Percentiles rank a stretch among this genome's conserved stretches.
phyloP scores from a whole-genome alignment of 1,139 yeast genomes.

The Taiozyma sp. region DNA sequence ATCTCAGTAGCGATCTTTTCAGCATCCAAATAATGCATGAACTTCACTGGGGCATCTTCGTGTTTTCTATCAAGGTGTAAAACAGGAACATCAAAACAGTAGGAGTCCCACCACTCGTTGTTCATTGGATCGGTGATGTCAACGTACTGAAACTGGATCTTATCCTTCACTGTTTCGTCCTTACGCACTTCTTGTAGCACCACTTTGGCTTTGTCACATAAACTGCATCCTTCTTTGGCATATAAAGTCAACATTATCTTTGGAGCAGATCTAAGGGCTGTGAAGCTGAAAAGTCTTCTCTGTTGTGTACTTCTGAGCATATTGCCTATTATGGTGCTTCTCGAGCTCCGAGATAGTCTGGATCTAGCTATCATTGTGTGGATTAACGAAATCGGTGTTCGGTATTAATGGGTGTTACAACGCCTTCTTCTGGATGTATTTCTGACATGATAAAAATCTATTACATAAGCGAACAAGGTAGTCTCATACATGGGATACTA shows the following conservation, averaged over 20 bases:
- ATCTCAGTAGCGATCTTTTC: constrained; percentile 53
- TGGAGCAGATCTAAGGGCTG: background rate
- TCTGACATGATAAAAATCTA: no score
- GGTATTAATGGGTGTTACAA: background rate
- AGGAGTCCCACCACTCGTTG: constrained; percentile 71
- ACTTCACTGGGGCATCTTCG: constrained; percentile 46
- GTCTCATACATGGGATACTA: no score
- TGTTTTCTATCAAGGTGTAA: constrained; percentile 55
- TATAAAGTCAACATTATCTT: constrained; percentile 48
- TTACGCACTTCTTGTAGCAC: constrained; percentile 42
- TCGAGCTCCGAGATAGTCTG: background rate
- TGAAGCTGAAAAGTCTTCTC: background rate
- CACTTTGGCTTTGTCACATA: constrained; percentile 69
- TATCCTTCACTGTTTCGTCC: constrained; percentile 19
- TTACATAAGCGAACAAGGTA: background rate
- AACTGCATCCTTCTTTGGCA: constrained; percentile 74
- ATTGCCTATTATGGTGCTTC: background rate
- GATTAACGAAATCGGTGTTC: background rate
- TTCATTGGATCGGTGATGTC: constrained; percentile 72
- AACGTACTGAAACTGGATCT: constrained; percentile 40
- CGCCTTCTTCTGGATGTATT: background rate
- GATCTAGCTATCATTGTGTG: background rate
- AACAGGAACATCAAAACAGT: constrained; percentile 90
- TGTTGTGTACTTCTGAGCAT: background rate
- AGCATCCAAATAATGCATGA: constrained; percentile 72